Evolutionary conservation across 2,329 filamentous ascomycete species (phyloP).

Genomic region (Fusarium redolens): DNA sequence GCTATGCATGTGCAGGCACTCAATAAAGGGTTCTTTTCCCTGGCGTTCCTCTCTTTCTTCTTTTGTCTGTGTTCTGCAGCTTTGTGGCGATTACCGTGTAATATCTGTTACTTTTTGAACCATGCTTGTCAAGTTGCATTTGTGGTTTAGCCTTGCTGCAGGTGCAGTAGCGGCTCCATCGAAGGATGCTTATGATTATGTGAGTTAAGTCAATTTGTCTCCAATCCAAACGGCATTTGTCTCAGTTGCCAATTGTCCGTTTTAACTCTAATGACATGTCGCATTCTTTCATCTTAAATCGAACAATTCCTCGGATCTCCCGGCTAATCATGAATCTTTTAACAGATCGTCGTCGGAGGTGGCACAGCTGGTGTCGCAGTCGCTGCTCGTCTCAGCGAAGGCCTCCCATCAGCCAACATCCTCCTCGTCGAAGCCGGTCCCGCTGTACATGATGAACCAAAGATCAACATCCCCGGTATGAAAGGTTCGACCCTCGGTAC

Average conservation of each 20-base stretch:
- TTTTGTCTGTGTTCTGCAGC: neutral
- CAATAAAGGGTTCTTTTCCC: neutral
- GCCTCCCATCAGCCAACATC: conserved; percentile 32
- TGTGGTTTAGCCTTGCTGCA: conserved; percentile 30
- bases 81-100: neutral
- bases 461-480: conserved; percentile 19
- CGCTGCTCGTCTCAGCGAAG: conserved; percentile 47
- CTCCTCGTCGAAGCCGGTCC: conserved; percentile 18
- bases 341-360: conserved; percentile 46
- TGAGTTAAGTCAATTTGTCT: conserved; percentile 13
- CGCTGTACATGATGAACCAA: conserved; percentile 9
- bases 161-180: conserved; percentile 30
- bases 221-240: neutral
- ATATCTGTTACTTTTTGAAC: neutral
- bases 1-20: neutral
- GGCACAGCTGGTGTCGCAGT: conserved; percentile 48
- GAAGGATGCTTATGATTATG: conserved; percentile 32
- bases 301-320: neutral
- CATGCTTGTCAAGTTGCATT: conserved; percentile 33
- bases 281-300: neutral
- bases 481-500: conserved; percentile 36
- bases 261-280: neutral
- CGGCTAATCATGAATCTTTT: neutral
- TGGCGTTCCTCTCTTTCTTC: neutral
- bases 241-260: neutral